Conservation (phyloP, 768 basidiomycete species). For the Termitomyces sp. region DNA sequence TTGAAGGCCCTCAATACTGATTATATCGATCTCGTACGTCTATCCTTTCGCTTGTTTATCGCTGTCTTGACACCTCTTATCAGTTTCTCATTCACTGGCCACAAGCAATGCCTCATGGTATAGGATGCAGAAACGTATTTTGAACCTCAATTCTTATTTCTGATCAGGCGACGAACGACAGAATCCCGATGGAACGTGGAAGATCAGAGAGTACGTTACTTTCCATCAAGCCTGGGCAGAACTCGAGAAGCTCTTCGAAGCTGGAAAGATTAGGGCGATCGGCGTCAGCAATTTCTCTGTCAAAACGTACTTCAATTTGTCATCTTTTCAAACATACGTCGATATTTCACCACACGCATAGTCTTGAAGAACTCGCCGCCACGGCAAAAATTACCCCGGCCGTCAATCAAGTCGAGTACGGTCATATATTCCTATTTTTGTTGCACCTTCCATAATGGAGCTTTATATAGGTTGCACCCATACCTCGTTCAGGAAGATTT, state of each 20-base stretch:
- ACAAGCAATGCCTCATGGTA: constrained; percentile 26
- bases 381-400: constrained; percentile 38
- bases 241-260: constrained; percentile 42
- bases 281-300: constrained; percentile 59
- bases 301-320: constrained; percentile 34
- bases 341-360: constrained; percentile 6
- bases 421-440: neutral
- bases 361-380: constrained; percentile 33
- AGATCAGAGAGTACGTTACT: constrained; percentile 22
- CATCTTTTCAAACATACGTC: neutral
- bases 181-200: constrained; percentile 29
- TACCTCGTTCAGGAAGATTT: constrained; percentile 46
- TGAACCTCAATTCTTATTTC: neutral
- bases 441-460: neutral
- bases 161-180: neutral
- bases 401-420: constrained; percentile 44
- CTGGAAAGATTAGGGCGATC: constrained; percentile 43
- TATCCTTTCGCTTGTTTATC: neutral
- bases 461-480: constrained; percentile 34
- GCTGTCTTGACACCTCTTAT: too few species aligned
- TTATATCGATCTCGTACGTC: constrained; percentile 41
- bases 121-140: constrained; percentile 13
- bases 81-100: constrained; percentile 52
- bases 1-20: constrained; percentile 32
- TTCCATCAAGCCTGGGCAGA: constrained; percentile 44